Conservation (phyloP, 495 filamentous ascomycete species). For the Xylaria cubensis region DNA sequence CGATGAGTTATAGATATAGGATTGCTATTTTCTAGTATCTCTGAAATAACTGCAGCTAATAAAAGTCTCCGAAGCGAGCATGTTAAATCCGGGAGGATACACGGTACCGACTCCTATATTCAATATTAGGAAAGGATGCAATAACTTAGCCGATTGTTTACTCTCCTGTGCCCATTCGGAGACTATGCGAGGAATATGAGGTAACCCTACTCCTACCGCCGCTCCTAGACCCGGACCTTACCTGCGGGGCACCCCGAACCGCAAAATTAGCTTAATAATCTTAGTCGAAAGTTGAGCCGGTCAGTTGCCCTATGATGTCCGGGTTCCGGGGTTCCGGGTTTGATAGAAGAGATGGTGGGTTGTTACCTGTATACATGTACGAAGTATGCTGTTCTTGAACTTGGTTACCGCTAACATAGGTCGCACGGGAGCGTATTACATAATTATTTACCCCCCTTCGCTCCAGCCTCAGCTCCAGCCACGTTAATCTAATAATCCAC, state of each 20-base stretch:
- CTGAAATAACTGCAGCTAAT: neutral
- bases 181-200: neutral
- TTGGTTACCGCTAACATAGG: no score
- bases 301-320: neutral
- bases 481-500: neutral
- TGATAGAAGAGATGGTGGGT: no score
- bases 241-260: neutral
- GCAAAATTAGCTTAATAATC: neutral
- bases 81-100: neutral
- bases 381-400: no score
- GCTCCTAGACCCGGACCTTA: neutral
- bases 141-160: neutral
- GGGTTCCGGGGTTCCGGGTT: neutral
- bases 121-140: neutral
- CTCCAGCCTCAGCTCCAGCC: conserved; percentile 2
- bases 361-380: no score
- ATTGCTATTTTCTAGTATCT: neutral
- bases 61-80: neutral
- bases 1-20: neutral
- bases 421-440: neutral
- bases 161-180: neutral
- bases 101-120: neutral
- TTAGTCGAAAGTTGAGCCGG: neutral
- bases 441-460: neutral
- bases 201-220: neutral